Percentiles rank a stretch among this genome's conserved stretches.
Evolutionary conservation across 73 alveolate species (phyloP).

Genomic region (Durusdinium trenchii): DNA sequence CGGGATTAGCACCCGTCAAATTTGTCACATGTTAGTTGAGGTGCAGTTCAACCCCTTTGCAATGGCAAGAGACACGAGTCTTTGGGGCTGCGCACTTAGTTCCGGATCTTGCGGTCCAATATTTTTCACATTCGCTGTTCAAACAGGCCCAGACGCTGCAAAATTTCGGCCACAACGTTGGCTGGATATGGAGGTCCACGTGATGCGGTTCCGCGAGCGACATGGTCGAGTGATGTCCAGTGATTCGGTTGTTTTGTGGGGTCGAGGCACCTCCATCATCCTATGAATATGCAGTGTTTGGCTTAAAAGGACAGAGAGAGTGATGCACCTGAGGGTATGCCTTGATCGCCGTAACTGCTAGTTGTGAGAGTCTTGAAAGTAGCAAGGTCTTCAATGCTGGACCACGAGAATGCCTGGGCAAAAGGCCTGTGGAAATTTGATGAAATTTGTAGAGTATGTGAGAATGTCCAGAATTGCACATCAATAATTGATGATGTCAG

Average conservation of each 20-base stretch:
- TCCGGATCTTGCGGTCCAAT: background rate
- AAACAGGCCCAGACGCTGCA: conserved; percentile 33
- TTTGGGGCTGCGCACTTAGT: background rate
- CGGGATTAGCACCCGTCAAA: background rate
- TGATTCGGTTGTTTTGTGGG: background rate
- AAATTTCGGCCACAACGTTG: conserved; percentile 52
- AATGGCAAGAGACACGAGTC: conserved; percentile 51
- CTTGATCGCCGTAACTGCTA: background rate
- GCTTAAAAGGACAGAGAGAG: background rate
- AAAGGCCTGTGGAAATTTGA: background rate
- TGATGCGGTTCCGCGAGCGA: background rate
- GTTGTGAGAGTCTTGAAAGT: background rate
- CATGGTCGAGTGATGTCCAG: background rate
- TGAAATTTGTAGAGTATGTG: background rate
- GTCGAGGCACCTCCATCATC: conserved; percentile 31
- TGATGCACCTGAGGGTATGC: background rate
- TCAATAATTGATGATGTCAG: background rate
- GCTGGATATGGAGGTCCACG: conserved; percentile 34
- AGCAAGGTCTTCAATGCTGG: conserved; percentile 50
- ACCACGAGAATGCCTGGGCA: conserved; percentile 74
- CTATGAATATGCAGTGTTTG: conserved; percentile 23
- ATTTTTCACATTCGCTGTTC: background rate
- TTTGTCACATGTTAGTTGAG: background rate
- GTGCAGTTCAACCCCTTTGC: conserved; percentile 48
- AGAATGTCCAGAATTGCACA: background rate